Conservation (phyloP, 345 rosid species). For the Corchorus capsularis region DNA sequence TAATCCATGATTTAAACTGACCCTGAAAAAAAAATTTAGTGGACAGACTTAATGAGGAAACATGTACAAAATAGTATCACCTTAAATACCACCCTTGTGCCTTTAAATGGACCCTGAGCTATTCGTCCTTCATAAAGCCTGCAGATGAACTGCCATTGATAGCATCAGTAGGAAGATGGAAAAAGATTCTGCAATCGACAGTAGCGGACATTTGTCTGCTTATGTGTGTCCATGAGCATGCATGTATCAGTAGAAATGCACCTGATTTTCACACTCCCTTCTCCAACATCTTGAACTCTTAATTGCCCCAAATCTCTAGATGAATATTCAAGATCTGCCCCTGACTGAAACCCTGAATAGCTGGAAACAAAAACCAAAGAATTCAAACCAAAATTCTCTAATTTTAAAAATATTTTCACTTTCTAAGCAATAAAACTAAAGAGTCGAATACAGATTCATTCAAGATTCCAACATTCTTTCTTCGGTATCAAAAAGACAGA, state of each 20-base stretch:
- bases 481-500: not conserved
- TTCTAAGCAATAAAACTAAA: not conserved
- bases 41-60: slow-evolving; percentile 1
- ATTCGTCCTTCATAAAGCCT: slow-evolving; percentile 95
- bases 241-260: slow-evolving; percentile 25
- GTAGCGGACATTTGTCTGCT: not conserved
- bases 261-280: slow-evolving; percentile 90
- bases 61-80: slow-evolving; percentile 32
- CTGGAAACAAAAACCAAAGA: slow-evolving; percentile 32
- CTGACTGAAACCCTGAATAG: slow-evolving; percentile 65
- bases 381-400: not conserved
- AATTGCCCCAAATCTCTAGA: slow-evolving; percentile 47
- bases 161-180: slow-evolving; percentile 34
- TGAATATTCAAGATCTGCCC: slow-evolving; percentile 47
- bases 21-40: not conserved
- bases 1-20: no score
- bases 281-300: slow-evolving; percentile 80
- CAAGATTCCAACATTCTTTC: not conserved
- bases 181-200: not conserved
- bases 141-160: slow-evolving; percentile 58
- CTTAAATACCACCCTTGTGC: slow-evolving; percentile 73
- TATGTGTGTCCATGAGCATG: not conserved
- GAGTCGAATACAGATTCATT: not conserved
- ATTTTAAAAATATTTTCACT: not conserved
- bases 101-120: slow-evolving; percentile 70